Evolutionary conservation across 1,284 basidiomycete genomes (phyloP).

Genomic region (Heterobasidion irregulare): DNA sequence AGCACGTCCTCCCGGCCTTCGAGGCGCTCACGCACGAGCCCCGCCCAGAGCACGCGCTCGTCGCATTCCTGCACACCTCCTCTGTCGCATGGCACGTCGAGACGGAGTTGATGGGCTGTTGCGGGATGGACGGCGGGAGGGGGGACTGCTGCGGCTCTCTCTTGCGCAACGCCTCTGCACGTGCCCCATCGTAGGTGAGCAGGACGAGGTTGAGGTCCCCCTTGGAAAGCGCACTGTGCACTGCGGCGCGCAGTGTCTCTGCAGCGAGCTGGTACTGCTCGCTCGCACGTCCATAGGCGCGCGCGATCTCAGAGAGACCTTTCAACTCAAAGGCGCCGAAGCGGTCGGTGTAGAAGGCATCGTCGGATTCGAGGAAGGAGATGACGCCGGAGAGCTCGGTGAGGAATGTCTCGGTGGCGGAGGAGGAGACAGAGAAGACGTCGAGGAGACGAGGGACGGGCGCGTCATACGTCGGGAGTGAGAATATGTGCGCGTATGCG

Average conservation of each 20-base stretch:
- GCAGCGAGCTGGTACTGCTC: slow-evolving; percentile 43
- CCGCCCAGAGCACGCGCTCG: slow-evolving; percentile 59
- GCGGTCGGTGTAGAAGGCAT: slow-evolving; percentile 25
- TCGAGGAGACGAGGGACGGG: slow-evolving; percentile 29
- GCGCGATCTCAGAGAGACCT: slow-evolving; percentile 38
- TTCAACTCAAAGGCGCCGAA: slow-evolving; percentile 59
- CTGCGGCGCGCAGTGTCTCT: slow-evolving; percentile 31
- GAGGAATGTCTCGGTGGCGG: slow-evolving; percentile 30
- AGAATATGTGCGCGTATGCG: slow-evolving; percentile 45
- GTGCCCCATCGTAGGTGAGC: slow-evolving; percentile 24
- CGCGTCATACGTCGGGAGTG: slow-evolving; percentile 16
- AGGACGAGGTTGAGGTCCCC: slow-evolving; percentile 40
- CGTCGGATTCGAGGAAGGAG: slow-evolving; percentile 38
- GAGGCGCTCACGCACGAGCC: slow-evolving; percentile 55
- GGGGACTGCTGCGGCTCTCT: slow-evolving; percentile 37
- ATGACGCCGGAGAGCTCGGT: slow-evolving; percentile 35
- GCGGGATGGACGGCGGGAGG: slow-evolving; percentile 38
- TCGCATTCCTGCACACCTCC: slow-evolving; percentile 52
- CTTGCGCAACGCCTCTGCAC: background rate
- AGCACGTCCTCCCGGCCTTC: slow-evolving; percentile 62
- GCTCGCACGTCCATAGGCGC: slow-evolving; percentile 38
- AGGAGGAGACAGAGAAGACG: slow-evolving; percentile 29
- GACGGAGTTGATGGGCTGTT: slow-evolving; percentile 48
- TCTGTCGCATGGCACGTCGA: slow-evolving; percentile 56
- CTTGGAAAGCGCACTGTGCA: slow-evolving; percentile 32